A percentile compares a stretch with the other conserved stretches of the same genome.
These are phyloP conservation scores for Pichia sp. DNA, from an alignment of 1,139 yeast genomes.

Conservation along the genomic window DNA sequence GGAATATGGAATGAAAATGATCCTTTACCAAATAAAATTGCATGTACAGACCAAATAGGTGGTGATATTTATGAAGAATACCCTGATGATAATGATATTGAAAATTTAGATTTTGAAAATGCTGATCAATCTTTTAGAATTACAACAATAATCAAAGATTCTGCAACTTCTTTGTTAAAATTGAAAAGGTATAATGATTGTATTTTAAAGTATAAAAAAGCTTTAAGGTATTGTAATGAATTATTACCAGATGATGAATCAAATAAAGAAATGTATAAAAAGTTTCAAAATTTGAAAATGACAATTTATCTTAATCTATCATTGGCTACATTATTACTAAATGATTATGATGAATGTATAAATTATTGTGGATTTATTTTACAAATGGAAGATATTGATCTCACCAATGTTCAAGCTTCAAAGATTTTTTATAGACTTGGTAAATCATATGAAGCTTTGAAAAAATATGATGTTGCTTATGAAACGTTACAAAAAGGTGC, in stretches of 20 bases:
- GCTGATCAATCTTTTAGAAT: slow-evolving; percentile 42
- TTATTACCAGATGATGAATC: slow-evolving; percentile 64
- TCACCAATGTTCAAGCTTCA: slow-evolving; percentile 42
- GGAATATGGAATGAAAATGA: slow-evolving; percentile 58
- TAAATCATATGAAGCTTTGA: slow-evolving; percentile 38
- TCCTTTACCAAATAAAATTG: slow-evolving; percentile 52
- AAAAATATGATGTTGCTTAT: slow-evolving; percentile 45
- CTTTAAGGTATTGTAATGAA: slow-evolving; percentile 63
- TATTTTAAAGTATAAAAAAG: slow-evolving; percentile 52
- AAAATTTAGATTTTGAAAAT: slow-evolving; percentile 49
- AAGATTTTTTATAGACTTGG: slow-evolving; percentile 60
- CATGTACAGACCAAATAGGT: slow-evolving; percentile 53
- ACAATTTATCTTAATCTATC: slow-evolving; percentile 58
- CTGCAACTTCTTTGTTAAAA: slow-evolving; percentile 58
- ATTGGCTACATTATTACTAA: slow-evolving; percentile 43
- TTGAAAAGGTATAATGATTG: slow-evolving; percentile 46
- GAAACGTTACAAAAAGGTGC: slow-evolving; percentile 41
- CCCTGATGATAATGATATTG: slow-evolving; percentile 59
- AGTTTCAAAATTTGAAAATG: slow-evolving; percentile 51
- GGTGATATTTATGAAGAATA: slow-evolving; percentile 70
- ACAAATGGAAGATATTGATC: slow-evolving; percentile 36
- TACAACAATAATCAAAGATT: slow-evolving; percentile 49
- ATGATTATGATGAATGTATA: slow-evolving; percentile 39
- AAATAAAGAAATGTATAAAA: slow-evolving; percentile 45
- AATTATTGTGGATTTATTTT: slow-evolving; percentile 51